Percentiles rank a stretch among this genome's conserved stretches.
Conservation (phyloP, 2,329 filamentous ascomycete species). For the Aureobasidium sp. region DNA sequence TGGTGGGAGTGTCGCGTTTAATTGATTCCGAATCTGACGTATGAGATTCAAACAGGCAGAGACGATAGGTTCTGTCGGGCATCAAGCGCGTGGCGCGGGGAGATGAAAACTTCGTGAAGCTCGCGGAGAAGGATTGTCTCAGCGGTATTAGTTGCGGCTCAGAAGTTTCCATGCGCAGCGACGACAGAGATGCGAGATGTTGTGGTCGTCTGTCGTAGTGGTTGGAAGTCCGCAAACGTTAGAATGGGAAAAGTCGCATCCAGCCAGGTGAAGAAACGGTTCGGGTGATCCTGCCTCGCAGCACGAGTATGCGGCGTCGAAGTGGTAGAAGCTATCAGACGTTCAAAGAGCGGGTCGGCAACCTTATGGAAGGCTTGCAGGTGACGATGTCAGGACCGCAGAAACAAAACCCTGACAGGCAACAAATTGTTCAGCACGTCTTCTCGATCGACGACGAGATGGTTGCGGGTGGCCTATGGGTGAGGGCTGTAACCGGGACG, state of each 20-base stretch:
- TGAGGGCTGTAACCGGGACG: slow-evolving; percentile 9
- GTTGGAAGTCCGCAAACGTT: slow-evolving; percentile 12
- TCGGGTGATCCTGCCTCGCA: slow-evolving; percentile 13
- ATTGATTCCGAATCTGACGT: slow-evolving; percentile 10
- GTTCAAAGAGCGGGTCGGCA: slow-evolving; percentile 12
- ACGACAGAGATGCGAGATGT: background rate
- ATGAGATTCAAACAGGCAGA: slow-evolving; percentile 6
- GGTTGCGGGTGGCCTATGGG: slow-evolving; percentile 10
- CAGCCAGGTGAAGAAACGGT: slow-evolving; percentile 8
- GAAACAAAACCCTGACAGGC: slow-evolving; percentile 3
- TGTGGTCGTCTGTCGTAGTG: background rate
- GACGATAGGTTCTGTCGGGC: background rate
- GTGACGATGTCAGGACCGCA: slow-evolving; percentile 3
- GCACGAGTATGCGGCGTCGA: background rate
- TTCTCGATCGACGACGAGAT: slow-evolving; percentile 7
- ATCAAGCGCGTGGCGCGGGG: slow-evolving; percentile 2
- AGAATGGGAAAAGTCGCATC: slow-evolving; percentile 11
- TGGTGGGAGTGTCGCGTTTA: slow-evolving; percentile 10
- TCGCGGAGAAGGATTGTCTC: background rate
- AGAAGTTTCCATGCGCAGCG: slow-evolving; percentile 13
- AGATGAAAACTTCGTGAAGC: background rate
- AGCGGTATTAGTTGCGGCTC: slow-evolving; percentile 4
- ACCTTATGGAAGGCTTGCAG: slow-evolving; percentile 12
- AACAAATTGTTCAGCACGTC: slow-evolving; percentile 3
- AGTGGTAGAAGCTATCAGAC: slow-evolving; percentile 15